Evolutionary conservation across 1,284 basidiomycete species (phyloP), one percentile per base, ranked within the genome.

Genomic region (Microbotryomycetes sp.): DNA sequence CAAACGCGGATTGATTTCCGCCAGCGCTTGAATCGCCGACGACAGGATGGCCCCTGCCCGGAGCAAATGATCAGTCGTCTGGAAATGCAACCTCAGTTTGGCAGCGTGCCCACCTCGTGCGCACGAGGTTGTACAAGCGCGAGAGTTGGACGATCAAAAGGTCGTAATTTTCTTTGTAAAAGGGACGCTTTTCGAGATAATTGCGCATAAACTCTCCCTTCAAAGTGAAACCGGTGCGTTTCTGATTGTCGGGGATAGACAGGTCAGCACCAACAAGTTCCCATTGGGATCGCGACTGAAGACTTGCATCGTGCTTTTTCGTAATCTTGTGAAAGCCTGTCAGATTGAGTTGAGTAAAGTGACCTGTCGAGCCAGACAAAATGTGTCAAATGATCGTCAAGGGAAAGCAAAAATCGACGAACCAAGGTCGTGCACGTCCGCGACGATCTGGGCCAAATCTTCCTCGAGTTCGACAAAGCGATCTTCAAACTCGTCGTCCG

Each of bases 251-350:
- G n/a, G n/a, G n/a, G n/a, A n/a, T n/a, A n/a, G n/a, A n/a, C n/a
- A n/a, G n/a, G n/a, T n/a, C n/a, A n/a, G n/a, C n/a, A n/a, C 54
- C 31, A 59, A 45, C 18, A 23, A 52, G 35, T 13, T 13, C 27
- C 45, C 57, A 54, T 51, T 46, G 26, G 53, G n/a, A 49, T 5
- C 23, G 29, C 15, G 26, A 35, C 21, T 26, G 28, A 29, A n/a
- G 21, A 73, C 82, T 57, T 70, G 87, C 86, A 74, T 89, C 88
- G 74, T 90, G 88, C 85, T 90, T 90, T 82, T 98, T 98, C 67
- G 97, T 81, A 67, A 98, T 98, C 79, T 99, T 99, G 82, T 97
- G 89, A 77, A 99, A 99, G 9, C 96, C 96, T 1, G 96, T 78
- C 59, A 94, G 74, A 90, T 73, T 73, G 31, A 72, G 62, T 46